Conservation (phyloP, 2,329 filamentous ascomycete species). For the Aspergillus transmontanensis region DNA sequence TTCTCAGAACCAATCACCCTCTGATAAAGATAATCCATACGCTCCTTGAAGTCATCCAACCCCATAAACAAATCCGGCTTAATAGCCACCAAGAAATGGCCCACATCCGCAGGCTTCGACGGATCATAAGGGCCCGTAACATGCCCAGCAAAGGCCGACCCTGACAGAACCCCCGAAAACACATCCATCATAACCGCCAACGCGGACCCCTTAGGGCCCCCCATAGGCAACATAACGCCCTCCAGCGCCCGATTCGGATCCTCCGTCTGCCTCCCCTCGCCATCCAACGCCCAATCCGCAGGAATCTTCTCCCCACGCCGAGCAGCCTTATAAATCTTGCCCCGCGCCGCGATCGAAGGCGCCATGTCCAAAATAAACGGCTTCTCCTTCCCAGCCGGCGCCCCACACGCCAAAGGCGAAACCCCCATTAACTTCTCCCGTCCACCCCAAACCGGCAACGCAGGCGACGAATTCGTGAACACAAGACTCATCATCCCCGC, state of each 20-base stretch:
- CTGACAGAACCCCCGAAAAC: constrained; percentile 75
- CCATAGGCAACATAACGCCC: constrained; percentile 84
- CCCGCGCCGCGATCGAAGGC: constrained; percentile 47
- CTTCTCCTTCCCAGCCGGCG: constrained; percentile 61
- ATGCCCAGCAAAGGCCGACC: constrained; percentile 75
- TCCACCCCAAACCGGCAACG: constrained; percentile 71
- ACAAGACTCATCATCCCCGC: constrained; percentile 70
- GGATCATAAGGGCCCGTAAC: constrained; percentile 78
- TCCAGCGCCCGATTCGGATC: constrained; percentile 71
- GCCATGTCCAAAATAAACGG: constrained; percentile 62
- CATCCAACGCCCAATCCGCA: constrained; percentile 71
- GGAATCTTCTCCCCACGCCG: constrained; percentile 48
- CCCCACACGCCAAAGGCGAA: constrained; percentile 73
- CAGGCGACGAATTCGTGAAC: constrained; percentile 73
- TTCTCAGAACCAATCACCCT: constrained; percentile 56
- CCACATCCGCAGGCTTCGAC: constrained; percentile 68
- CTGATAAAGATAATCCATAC: constrained; percentile 61
- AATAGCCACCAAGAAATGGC: constrained; percentile 71
- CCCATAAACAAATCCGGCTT: constrained; percentile 76
- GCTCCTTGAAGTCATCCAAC: constrained; percentile 66
- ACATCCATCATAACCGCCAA: constrained; percentile 87
- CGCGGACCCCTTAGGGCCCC: constrained; percentile 78
- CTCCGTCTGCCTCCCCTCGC: constrained; percentile 67
- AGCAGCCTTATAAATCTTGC: constrained; percentile 50
- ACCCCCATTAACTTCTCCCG: constrained; percentile 71